Evolutionary conservation across 1,284 basidiomycete genomes (phyloP).

Genomic region (Entoloma clypeatum): DNA sequence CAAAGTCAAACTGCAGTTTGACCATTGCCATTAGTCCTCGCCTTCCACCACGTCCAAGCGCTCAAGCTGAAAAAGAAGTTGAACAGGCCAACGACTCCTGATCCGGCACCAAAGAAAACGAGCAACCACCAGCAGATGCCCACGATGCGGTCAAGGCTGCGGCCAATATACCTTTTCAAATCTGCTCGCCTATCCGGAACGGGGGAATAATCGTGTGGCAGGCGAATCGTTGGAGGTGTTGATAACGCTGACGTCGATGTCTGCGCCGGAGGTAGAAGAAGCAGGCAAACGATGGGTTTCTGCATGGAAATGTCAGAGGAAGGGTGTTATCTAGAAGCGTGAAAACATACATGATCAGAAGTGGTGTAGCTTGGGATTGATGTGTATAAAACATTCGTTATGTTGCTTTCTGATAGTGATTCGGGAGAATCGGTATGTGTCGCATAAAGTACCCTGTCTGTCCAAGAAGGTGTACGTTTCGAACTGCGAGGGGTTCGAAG

Average conservation of each 20-base stretch:
- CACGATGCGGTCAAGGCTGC: conserved; percentile 64
- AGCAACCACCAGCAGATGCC: conserved; percentile 76
- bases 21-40: conserved; percentile 7
- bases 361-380: conserved; percentile 72
- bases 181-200: conserved; percentile 48
- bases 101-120: conserved; percentile 73
- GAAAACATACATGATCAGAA: conserved; percentile 62
- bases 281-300: conserved; percentile 70
- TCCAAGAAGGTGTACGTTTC: conserved; percentile 89
- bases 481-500: conserved; percentile 36
- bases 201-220: conserved; percentile 50
- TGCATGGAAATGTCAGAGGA: conserved; percentile 23
- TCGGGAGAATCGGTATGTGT: conserved; percentile 70
- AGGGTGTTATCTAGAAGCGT: conserved; percentile 3
- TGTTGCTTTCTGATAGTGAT: conserved; percentile 46
- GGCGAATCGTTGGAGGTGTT: conserved; percentile 41
- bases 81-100: conserved; percentile 57
- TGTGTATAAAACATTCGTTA: conserved; percentile 68
- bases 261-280: conserved; percentile 47
- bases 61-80: conserved; percentile 63
- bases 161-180: conserved; percentile 61
- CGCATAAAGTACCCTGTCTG: conserved; percentile 88
- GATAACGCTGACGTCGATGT: conserved; percentile 19
- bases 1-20: conserved; percentile 12
- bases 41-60: conserved; percentile 53